Evolutionary conservation across 371 early-diverging fungal genomes (phyloP).

Genomic region (Funneliformis caledonium): DNA sequence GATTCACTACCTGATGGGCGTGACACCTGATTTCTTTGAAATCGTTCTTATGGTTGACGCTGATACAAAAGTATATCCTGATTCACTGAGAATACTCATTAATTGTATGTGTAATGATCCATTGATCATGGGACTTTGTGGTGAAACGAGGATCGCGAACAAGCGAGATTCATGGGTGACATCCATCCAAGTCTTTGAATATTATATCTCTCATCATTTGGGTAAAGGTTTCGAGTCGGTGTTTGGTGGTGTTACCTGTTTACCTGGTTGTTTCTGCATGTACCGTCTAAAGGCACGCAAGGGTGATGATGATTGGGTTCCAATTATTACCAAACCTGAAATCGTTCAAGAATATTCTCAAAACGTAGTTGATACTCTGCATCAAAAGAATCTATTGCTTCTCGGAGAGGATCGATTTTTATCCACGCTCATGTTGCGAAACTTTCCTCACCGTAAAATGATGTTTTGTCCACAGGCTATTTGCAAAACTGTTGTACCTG

Average conservation of each 20-base stretch:
- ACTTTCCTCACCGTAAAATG: constrained; percentile 90
- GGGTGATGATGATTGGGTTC: constrained; percentile 59
- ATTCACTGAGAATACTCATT: constrained; percentile 66
- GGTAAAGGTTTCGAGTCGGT: constrained; percentile 94
- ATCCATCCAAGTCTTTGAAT: constrained; percentile 83
- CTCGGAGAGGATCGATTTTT: constrained; percentile 97
- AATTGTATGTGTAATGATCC: constrained; percentile 67
- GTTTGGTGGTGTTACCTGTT: constrained; percentile 97
- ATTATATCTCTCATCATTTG: constrained; percentile 95
- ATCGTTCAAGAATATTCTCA: constrained; percentile 88
- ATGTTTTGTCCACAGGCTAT: constrained; percentile 93
- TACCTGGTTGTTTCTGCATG: constrained; percentile 97
- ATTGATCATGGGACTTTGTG: constrained; percentile 75
- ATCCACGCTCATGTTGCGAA: constrained; percentile 92
- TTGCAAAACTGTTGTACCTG: constrained; percentile 85
- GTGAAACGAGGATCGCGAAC: constrained; percentile 76
- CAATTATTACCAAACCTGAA: constrained; percentile 73
- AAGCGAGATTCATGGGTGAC: constrained; percentile 56
- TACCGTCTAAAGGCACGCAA: constrained; percentile 83
- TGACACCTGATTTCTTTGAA: constrained; percentile 70
- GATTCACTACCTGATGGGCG: constrained; percentile 62
- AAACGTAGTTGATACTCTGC: constrained; percentile 90
- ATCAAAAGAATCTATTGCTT: constrained; percentile 92
- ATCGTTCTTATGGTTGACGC: constrained; percentile 79
- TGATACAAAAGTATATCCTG: constrained; percentile 68